Conservation (phyloP, 176 grass and related monocot genomes). For the Chloris gayana region DNA sequence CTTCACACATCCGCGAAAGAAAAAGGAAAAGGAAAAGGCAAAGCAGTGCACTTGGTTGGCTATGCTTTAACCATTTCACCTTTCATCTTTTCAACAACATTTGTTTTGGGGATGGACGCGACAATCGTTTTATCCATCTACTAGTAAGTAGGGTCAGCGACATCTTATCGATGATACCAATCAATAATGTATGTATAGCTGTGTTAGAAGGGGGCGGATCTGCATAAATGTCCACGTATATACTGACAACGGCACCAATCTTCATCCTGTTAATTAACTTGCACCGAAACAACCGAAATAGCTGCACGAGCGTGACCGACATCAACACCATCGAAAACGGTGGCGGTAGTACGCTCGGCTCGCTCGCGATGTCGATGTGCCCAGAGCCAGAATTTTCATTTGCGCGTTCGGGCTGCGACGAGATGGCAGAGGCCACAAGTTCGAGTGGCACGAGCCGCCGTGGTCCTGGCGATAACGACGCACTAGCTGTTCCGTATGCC, state of each 20-base stretch:
- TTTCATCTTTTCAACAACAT: background rate
- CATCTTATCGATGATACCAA: background rate
- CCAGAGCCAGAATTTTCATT: no score
- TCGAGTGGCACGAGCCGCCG: no score
- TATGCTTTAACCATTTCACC: background rate
- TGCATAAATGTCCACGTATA: background rate
- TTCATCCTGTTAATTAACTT: no score
- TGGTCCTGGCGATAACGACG: background rate
- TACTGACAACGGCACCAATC: background rate
- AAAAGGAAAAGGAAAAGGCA: no score
- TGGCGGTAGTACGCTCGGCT: no score
- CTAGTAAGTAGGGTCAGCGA: background rate
- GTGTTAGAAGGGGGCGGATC: background rate
- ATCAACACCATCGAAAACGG: no score
- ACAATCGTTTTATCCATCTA: background rate
- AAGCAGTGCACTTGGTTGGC: background rate
- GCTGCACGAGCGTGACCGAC: background rate
- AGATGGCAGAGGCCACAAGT: no score
- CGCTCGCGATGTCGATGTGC: no score
- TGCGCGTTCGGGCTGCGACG: no score
- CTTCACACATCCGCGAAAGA: no score
- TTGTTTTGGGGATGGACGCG: background rate
- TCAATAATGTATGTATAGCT: background rate
- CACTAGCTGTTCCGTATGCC: background rate
- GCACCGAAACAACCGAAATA: background rate